Evolutionary conservation across 331 rosid genomes (phyloP).

Genomic region (Prunus yedoensis): DNA sequence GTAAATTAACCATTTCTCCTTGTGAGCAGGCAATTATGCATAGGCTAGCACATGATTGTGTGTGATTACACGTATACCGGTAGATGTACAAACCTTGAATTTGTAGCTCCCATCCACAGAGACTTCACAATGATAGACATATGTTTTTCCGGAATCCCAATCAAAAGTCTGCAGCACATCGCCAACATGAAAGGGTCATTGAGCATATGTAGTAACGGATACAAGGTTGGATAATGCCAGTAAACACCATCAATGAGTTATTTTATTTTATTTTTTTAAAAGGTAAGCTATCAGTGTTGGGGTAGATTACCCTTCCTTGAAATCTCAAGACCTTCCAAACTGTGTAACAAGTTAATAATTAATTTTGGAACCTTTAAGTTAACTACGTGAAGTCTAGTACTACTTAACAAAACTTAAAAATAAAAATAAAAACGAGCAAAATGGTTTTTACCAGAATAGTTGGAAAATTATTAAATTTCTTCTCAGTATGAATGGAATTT

Average conservation of each 20-base stretch:
- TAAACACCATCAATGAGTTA: not conserved
- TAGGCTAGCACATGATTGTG: not conserved
- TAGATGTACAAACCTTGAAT: slow-evolving; percentile 60
- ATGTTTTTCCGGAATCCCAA: slow-evolving; percentile 63
- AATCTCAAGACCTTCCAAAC: not conserved
- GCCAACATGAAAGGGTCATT: slow-evolving; percentile 7
- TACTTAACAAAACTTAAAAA: not conserved
- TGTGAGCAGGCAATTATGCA: not conserved
- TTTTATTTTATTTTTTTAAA: too few relatives aligned
- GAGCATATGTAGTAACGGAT: not conserved
- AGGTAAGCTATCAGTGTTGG: not conserved
- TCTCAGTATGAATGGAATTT: not conserved
- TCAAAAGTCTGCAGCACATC: slow-evolving; percentile 48
- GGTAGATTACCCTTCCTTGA: not conserved
- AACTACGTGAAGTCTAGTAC: not conserved
- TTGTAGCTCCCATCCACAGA: too few relatives aligned
- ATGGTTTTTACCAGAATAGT: not conserved
- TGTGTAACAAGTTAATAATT: not conserved
- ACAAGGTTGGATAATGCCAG: not conserved
- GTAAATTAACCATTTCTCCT: not conserved
- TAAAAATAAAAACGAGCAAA: not conserved
- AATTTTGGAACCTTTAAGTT: not conserved
- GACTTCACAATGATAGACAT: slow-evolving; percentile 52
- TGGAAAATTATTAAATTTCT: not conserved
- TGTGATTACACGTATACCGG: not conserved